Conservation (phyloP, 2,329 filamentous ascomycete species). For the Curvularia hawaiiensis region DNA sequence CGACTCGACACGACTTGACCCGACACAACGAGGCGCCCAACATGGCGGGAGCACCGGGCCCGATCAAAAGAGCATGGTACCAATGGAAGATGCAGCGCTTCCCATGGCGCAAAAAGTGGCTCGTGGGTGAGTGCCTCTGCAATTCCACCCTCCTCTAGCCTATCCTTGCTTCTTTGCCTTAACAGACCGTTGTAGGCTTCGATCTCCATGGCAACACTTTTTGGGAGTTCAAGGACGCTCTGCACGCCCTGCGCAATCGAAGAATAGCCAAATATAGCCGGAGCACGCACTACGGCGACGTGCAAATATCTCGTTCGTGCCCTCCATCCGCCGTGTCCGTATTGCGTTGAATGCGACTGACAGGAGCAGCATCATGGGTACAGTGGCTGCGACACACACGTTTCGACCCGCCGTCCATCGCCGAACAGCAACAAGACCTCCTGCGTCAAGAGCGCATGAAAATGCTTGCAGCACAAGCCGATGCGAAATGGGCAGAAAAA, state of each 20-base stretch:
- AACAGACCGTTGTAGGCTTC: constrained; percentile 52
- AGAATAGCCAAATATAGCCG: constrained; percentile 63
- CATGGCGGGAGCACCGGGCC: constrained; percentile 47
- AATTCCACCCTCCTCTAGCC: constrained; percentile 2
- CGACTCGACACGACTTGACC: neutral
- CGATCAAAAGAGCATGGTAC: constrained; percentile 58
- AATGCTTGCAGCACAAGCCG: constrained; percentile 62
- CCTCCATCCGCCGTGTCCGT: neutral
- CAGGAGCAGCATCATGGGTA: constrained; percentile 64
- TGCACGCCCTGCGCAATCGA: constrained; percentile 60
- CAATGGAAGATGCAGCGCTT: constrained; percentile 67
- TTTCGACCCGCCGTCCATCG: constrained; percentile 58
- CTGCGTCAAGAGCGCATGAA: constrained; percentile 63
- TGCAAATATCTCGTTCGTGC: constrained; percentile 61
- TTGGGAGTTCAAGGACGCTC: constrained; percentile 67
- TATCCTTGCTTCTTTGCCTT: constrained; percentile 11
- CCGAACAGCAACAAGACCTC: constrained; percentile 64
- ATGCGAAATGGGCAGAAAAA: constrained; percentile 65
- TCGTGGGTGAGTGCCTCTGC: constrained; percentile 56
- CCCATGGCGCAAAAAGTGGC: constrained; percentile 65
- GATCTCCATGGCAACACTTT: constrained; percentile 69
- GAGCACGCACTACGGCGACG: constrained; percentile 62
- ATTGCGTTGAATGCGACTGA: neutral
- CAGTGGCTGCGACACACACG: constrained; percentile 71
- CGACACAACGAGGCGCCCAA: constrained; percentile 14